Percentiles rank a stretch among this genome's conserved stretches.
phyloP scores from a whole-genome alignment of 2,329 filamentous ascomycete species.

The Podosphaera aphanis region DNA sequence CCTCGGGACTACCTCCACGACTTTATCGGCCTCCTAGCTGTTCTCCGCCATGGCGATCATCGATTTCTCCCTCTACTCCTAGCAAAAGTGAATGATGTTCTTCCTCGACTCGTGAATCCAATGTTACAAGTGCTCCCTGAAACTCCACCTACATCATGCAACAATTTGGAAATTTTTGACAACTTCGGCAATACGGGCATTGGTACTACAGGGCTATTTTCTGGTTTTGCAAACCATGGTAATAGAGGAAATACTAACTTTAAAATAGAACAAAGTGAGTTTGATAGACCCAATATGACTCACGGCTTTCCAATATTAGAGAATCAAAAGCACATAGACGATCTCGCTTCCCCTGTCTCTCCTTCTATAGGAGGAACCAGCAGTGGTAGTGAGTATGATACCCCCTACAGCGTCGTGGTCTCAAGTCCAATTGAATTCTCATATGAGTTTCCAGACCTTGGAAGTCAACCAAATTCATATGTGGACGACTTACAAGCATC shows the following conservation, averaged over 20 bases:
- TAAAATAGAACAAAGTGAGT: constrained; percentile 10
- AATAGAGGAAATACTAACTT: constrained; percentile 11
- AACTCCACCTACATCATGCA: constrained; percentile 27
- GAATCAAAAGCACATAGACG: background rate
- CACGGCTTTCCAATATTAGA: background rate
- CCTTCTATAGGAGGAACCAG: background rate
- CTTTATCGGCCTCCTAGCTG: constrained; percentile 41
- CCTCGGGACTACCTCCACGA: constrained; percentile 53
- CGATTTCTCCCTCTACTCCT: constrained; percentile 58
- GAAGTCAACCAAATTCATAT: background rate
- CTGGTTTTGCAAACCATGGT: constrained; percentile 10
- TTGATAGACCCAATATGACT: background rate
- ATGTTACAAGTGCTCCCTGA: constrained; percentile 36
- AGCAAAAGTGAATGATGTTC: constrained; percentile 48
- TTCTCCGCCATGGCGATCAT: constrained; percentile 50
- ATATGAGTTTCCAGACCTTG: background rate
- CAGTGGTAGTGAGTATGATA: background rate
- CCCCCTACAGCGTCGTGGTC: background rate
- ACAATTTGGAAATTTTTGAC: constrained; percentile 36
- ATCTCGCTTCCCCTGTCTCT: background rate
- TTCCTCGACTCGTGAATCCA: constrained; percentile 37
- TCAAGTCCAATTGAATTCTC: background rate
- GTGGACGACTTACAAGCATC: background rate
- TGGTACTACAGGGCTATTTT: constrained; percentile 17
- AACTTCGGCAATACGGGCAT: constrained; percentile 40